Evolutionary conservation across 164 flowering plant species (phyloP), one percentile per base, ranked within the genome.

Genomic region (Kingdonia uniflora): DNA sequence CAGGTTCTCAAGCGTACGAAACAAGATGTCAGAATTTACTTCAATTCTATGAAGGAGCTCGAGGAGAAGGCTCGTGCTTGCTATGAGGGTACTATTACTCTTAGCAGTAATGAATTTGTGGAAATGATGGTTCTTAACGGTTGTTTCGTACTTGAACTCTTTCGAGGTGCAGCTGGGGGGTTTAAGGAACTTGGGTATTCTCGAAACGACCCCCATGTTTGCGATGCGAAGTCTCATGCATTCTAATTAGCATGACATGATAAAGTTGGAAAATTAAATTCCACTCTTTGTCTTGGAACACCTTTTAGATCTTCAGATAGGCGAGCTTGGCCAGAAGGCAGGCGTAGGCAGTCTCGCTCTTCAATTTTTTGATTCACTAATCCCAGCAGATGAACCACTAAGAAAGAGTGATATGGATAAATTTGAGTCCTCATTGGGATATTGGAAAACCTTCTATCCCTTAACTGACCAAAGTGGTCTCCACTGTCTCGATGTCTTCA

Each of bases 91-190:
- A 13, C 55, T 0, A 80, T 24, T 10, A n/a, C 19, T 51, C 62
- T 78, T 33, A 62, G 66, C 42, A 67, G 76, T 68, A 63, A 73
- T 52, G 83, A 77, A 15, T 80, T 82, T 33, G 74, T 76, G 2
- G 80, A 82, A 43, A 77, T 78, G 84, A 53, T 80, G 85, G 78
- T 85, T 23, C 76, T 80, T 15, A 84, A 82, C 54, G 84, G 87
- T 7, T 77, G 81, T 60, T 82, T 82, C 52, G 60, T 76, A 11
- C n/a, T n/a, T n/a, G n/a, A n/a, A n/a, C n/a, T n/a, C n/a, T n/a
- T n/a, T n/a, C n/a, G n/a, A n/a, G n/a, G n/a, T n/a, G n/a, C n/a
- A n/a, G n/a, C n/a, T n/a, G n/a, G n/a, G n/a, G n/a, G n/a, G n/a
- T n/a, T 83, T 64, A 55, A 59, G 41, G 51, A 63, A 14, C 78